Percentiles rank a stretch among this genome's conserved stretches.
Conservation (phyloP, 768 basidiomycete genomes). For the Psilocybe cubensis region DNA sequence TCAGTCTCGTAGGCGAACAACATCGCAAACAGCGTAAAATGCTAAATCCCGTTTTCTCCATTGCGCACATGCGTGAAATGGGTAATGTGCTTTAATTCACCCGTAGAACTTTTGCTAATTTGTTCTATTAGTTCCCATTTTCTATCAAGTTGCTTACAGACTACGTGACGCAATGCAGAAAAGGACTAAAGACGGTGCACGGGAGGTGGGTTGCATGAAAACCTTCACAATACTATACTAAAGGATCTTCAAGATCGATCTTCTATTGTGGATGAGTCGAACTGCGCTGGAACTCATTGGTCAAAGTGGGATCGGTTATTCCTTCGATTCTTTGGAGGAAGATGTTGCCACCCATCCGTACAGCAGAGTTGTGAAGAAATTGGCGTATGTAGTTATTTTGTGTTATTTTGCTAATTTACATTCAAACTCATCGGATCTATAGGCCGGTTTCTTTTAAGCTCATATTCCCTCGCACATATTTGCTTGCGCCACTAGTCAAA, state of each 20-base stretch:
- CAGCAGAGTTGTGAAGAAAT: conserved; percentile 27
- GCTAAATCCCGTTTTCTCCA: conserved; percentile 43
- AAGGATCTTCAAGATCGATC: conserved; percentile 27
- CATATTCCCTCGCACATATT: conserved; percentile 20
- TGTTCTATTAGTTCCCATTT: conserved; percentile 34
- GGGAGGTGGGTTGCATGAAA: conserved; percentile 25
- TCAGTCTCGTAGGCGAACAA: conserved; percentile 44
- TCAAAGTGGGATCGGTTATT: conserved; percentile 46
- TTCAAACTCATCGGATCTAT: background rate
- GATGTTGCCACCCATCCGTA: conserved; percentile 33
- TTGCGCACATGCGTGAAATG: conserved; percentile 38
- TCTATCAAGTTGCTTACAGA: conserved; percentile 38
- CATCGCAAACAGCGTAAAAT: conserved; percentile 44
- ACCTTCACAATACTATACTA: background rate
- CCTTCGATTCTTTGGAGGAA: conserved; percentile 40
- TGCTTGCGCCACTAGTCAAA: conserved; percentile 26
- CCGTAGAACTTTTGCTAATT: background rate
- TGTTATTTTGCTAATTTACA: background rate
- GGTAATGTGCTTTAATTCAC: conserved; percentile 19
- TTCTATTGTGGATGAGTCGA: conserved; percentile 40
- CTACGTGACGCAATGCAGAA: conserved; percentile 25
- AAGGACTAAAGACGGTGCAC: conserved; percentile 29
- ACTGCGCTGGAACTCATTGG: conserved; percentile 53
- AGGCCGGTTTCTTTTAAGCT: conserved; percentile 23
- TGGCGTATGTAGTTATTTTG: conserved; percentile 25